These are phyloP conservation scores for Zygosaccharomyces lentus DNA, from an alignment of 805 yeast genomes.

Conservation along the genomic window DNA sequence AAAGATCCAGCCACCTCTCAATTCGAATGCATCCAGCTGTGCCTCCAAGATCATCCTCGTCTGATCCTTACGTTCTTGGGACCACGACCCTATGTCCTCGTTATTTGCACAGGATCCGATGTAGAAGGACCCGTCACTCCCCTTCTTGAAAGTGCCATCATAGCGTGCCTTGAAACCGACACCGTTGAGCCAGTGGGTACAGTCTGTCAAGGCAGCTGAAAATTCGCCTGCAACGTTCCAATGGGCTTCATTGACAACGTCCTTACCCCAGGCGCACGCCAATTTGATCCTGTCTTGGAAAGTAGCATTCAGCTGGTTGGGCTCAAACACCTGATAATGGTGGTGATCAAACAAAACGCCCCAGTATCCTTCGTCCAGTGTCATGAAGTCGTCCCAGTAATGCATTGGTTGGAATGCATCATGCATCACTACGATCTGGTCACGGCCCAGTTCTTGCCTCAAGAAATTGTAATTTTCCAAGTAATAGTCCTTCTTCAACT, in stretches of 20 bases:
- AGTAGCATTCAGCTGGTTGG: conserved; percentile 52
- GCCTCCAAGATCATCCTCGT: conserved; percentile 79
- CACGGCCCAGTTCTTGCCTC: conserved; percentile 47
- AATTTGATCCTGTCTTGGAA: conserved; percentile 58
- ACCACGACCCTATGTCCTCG: conserved; percentile 52
- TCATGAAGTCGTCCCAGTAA: conserved; percentile 60
- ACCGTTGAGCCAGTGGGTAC: conserved; percentile 86
- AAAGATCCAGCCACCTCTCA: conserved; percentile 81
- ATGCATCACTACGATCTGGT: conserved; percentile 63
- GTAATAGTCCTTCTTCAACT: conserved; percentile 54
- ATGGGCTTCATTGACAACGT: conserved; percentile 49
- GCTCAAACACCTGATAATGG: conserved; percentile 80
- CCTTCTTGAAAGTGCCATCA: conserved; percentile 50
- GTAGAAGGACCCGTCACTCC: conserved; percentile 35
- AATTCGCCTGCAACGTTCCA: conserved; percentile 85
- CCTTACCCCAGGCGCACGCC: conserved; percentile 50
- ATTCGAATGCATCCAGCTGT: conserved; percentile 79
- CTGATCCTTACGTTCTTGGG: conserved; percentile 49
- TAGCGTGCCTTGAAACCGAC: conserved; percentile 78
- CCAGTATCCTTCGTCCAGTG: conserved; percentile 43
- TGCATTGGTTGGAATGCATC: conserved; percentile 69
- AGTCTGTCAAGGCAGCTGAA: conserved; percentile 89
- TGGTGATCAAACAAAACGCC: conserved; percentile 83
- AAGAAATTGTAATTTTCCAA: conserved; percentile 58
- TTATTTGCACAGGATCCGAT: conserved; percentile 60